Evolutionary conservation across 164 flowering plant species (phyloP).

Genomic region (Berberis vulgaris): DNA sequence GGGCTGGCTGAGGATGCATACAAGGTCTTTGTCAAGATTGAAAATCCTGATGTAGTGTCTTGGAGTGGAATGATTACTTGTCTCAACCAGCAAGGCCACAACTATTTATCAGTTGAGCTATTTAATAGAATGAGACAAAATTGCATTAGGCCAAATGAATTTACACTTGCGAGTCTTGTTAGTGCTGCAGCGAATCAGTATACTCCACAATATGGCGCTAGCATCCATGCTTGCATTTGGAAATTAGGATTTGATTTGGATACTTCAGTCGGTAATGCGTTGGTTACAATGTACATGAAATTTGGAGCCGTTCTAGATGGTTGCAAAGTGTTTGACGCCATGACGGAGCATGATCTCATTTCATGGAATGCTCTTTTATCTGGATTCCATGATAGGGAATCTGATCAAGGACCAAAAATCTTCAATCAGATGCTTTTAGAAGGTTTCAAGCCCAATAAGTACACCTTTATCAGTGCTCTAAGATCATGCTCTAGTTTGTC

Average conservation of each 20-base stretch:
- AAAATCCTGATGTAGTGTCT: slow-evolving; percentile 39
- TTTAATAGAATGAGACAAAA: slow-evolving; percentile 23
- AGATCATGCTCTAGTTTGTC: slow-evolving; percentile 25
- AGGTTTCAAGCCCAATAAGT: slow-evolving; percentile 35
- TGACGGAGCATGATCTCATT: slow-evolving; percentile 24
- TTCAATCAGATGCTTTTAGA: slow-evolving; percentile 31
- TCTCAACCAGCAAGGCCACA: slow-evolving; percentile 33
- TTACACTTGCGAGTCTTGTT: slow-evolving; percentile 38
- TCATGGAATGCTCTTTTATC: slow-evolving; percentile 51
- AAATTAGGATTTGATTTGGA: slow-evolving; percentile 30
- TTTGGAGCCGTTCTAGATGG: slow-evolving; percentile 31
- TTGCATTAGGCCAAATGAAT: slow-evolving; percentile 36
- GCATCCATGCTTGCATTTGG: slow-evolving; percentile 35
- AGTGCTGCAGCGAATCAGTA: slow-evolving; percentile 29
- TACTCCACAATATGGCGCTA: slow-evolving; percentile 22
- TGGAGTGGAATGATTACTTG: slow-evolving; percentile 44
- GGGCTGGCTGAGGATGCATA: slow-evolving; percentile 34
- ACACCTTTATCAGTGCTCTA: slow-evolving; percentile 30
- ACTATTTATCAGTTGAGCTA: slow-evolving; percentile 21
- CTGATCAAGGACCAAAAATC: slow-evolving; percentile 23
- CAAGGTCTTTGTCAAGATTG: slow-evolving; percentile 28
- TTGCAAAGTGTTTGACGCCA: slow-evolving; percentile 24
- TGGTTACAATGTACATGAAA: slow-evolving; percentile 45
- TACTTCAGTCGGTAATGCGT: slow-evolving; percentile 30
- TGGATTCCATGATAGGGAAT: slow-evolving; percentile 32